Evolutionary conservation across 768 basidiomycete species (phyloP), one percentile per base, ranked within the genome.

Genomic region (Leccinum longicurvipes): DNA sequence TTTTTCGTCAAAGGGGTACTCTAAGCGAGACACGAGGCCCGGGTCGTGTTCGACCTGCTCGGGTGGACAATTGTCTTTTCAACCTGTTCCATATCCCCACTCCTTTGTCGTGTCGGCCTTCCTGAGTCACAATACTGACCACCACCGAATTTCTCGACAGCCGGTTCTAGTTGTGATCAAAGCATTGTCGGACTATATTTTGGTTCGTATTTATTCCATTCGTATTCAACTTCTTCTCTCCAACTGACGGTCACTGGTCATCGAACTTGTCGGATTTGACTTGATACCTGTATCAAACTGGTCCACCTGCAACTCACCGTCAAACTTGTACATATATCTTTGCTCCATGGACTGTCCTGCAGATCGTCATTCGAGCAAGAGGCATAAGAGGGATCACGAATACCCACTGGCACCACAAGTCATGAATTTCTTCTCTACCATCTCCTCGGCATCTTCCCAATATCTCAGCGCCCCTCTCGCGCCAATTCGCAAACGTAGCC

Each of bases 361-460:
- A 75, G 75, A 77, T 53, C 71, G 69, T 53, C 68, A 69, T 64
- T 74, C 71, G 31, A 68, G 59, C 75, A 82, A 77, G 74, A 81
- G 71, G 73, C 76, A 71, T 65, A 79, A 76, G 71, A 73, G 72
- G 70, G 65, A 71, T 58, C 47, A 54, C 62, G 60, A 63, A 53
- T 63, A 69, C 58, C 59, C 68, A 57, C 55, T 65, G 54, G 34
- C 36, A 41, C 65, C 68, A 50, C 71, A 66, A 65, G 73, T 78
- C 53, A 87, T 87, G 86, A 72, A 83, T 56, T 77, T 82, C 66
- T 83, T 82, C 65, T 71, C 74, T 12, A 62, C 74, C 39, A 58
- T 71, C 32, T 66, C 76, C 69, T 63, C 71, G 54, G 46, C 78
- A 73, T 68, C 77, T 69, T 68, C 77, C 72, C 68, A 77, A 62